A percentile compares a stretch with the other conserved stretches of the same genome.
phyloP scores from a whole-genome alignment of 2,329 filamentous ascomycete genomes.

The Phialophora tarda region DNA sequence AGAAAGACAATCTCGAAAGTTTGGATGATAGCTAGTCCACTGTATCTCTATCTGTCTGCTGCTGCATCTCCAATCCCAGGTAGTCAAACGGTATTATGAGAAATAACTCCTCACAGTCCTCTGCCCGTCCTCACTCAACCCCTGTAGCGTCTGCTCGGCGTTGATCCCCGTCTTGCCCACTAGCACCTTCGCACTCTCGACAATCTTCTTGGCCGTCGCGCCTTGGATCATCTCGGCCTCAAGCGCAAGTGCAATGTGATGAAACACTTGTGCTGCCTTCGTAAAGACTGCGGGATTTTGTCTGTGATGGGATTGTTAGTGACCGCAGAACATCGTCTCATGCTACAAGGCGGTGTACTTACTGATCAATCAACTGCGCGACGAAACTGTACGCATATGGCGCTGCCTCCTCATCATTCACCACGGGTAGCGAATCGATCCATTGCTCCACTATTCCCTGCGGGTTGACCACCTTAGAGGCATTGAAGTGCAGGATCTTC shows the following conservation, averaged over 20 bases:
- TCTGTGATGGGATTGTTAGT: slow-evolving; percentile 55
- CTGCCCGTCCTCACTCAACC: slow-evolving; percentile 80
- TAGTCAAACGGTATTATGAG: slow-evolving; percentile 37
- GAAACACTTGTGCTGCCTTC: slow-evolving; percentile 79
- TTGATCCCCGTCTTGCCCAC: slow-evolving; percentile 76
- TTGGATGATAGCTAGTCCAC: background rate
- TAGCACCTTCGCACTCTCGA: slow-evolving; percentile 76
- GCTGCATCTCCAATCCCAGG: background rate
- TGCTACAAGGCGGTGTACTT: slow-evolving; percentile 56
- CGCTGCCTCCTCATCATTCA: slow-evolving; percentile 95
- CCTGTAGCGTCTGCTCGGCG: slow-evolving; percentile 73
- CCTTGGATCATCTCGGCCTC: slow-evolving; percentile 90
- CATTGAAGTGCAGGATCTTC: slow-evolving; percentile 93
- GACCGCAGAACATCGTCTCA: background rate
- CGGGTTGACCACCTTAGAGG: slow-evolving; percentile 73
- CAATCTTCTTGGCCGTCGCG: slow-evolving; percentile 77
- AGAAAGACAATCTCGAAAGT: background rate
- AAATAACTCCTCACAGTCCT: slow-evolving; percentile 80
- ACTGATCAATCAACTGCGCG: slow-evolving; percentile 91
- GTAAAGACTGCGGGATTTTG: slow-evolving; percentile 79
- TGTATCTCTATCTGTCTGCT: background rate
- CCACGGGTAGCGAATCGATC: slow-evolving; percentile 88
- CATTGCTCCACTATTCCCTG: slow-evolving; percentile 81
- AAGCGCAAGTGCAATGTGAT: slow-evolving; percentile 82
- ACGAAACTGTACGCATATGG: slow-evolving; percentile 95